Base-by-base conservation (phyloP, 345 rosid genomes). In the Pugionium dolabratum region DNA sequence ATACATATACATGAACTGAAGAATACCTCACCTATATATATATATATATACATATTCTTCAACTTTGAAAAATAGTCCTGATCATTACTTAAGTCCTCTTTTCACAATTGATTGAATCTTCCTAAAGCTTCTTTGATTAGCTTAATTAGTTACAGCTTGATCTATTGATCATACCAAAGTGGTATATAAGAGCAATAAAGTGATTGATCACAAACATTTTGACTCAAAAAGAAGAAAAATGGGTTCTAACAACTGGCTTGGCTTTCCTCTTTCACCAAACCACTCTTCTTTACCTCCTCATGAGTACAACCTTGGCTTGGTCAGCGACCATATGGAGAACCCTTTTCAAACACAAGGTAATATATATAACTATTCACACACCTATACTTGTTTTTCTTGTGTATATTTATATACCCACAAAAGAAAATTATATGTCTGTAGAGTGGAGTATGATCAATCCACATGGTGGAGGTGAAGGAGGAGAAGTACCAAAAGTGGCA, bases 211-310 rank as follows among this genome's bases (percentile, higher is more conserved):
- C 65, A 41, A 64, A 56, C 40, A 64, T 32, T 45, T 73, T 73
- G 49, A 59, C 25, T 51, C 44, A 18, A 18, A 18, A 18, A 18
- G 53, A 37, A 33, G 45, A 53, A 59, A 40, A 18, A 88, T 88
- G 97, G 88, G 88, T 82, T 80, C 99, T 65, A 94, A 94, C 84
- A 94, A 90, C 86, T 94, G 99, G 97, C 97, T 94, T 27, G 86
- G 97, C 0, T 94, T 94, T 64, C 97, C 99, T 6, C 93, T 88
- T 64, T 88, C 97, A 69, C 97, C 96, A 6, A 79, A 86, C 53
- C 84, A 86, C 62, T 59, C 96, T 66, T 79, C 97, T 27, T 57
- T 87, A 69, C 91, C 84, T 44, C 64, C 87, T 39, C 94, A 88
- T 75, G 79, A 90, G 35, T 90, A 88, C 71, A 86, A 92, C 70